Percentiles rank a stretch among this genome's conserved stretches.
Conservation (phyloP, 306 rosid species). For the Erythrophleum fordii region DNA sequence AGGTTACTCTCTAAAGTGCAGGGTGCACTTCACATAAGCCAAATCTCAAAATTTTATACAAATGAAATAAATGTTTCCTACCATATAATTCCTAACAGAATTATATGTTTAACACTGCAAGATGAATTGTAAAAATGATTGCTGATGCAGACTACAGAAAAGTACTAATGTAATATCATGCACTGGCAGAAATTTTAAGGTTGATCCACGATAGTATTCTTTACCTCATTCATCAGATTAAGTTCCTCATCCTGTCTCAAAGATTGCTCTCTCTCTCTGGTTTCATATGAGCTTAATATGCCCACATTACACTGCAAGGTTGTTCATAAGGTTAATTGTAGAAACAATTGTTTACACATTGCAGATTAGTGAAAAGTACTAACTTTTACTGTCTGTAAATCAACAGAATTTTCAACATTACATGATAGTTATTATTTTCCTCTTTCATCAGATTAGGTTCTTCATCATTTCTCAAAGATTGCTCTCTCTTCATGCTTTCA, state of each 20-base stretch:
- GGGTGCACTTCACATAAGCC: not conserved
- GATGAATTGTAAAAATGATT: not conserved
- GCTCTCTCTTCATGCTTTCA: constrained; percentile 27
- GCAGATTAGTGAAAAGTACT: not conserved
- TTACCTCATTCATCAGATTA: constrained; percentile 46
- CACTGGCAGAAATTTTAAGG: not conserved
- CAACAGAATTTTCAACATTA: not conserved
- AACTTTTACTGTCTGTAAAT: not conserved
- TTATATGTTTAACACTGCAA: not conserved
- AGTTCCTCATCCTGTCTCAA: constrained; percentile 29
- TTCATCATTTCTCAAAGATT: constrained; percentile 19
- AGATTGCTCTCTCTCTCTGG: constrained; percentile 15
- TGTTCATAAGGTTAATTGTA: not conserved
- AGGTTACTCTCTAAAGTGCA: not conserved
- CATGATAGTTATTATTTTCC: not conserved
- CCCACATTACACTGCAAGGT: not conserved
- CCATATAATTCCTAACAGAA: no score
- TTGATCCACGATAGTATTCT: not conserved
- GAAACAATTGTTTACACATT: not conserved
- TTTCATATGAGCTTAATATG: constrained; percentile 23
- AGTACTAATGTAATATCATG: not conserved
- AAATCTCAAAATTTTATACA: not conserved
- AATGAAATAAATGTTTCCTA: not conserved
- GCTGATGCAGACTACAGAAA: not conserved
- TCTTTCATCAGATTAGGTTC: constrained; percentile 11